Base-by-base conservation (phyloP, 306 rosid species). In the Datisca glomerata region DNA sequence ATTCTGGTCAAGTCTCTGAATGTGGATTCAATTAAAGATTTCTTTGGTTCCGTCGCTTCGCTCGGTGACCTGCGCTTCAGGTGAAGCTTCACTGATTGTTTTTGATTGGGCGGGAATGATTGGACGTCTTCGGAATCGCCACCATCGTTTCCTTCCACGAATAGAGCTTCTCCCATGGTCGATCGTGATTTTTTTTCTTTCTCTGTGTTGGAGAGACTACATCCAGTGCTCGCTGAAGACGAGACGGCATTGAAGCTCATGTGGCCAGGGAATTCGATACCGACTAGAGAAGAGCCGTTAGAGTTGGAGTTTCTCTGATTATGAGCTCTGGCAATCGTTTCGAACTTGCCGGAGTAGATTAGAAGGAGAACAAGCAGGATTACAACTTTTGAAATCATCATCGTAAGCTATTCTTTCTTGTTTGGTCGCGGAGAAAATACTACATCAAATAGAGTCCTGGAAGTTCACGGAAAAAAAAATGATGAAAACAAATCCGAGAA, bases 211-310 rank as follows among this genome's bases (percentile, higher is more conserved):
- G 69, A 17, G 51, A 74, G 41, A 52, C 61, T 43, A 24, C 98
- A 84, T 3, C 67, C 92, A 19, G 69, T 61, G 37, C 57, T 59
- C 13, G 55, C 70, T 6, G 86, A 49, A 34, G 93, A 72, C 21
- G 96, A 39, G 31, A 68, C 79, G 34, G 49, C 66, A 55, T 62
- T 66, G 66, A 67, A 73, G 71, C 72, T 72, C 53, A 78, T 65
- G 32, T 84, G 93, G 24, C 66, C 56, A 40, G 92, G 86, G 27
- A 84, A 60, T 41, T 71, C 71, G 49, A 91, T 72, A 9, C 72
- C 85, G 48, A 81, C 69, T 12, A 91, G 56, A 41, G 76, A 51
- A 49, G 95, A 84, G 53, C 68, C 77, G 56, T 84, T 83, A 6
- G 60, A 50, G 14, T 46, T 66, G 42, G 47, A 47, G 49, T 52